These are phyloP conservation scores for Wilcoxina mikolae DNA, from an alignment of 495 filamentous ascomycete genomes.

Conservation along the genomic window DNA sequence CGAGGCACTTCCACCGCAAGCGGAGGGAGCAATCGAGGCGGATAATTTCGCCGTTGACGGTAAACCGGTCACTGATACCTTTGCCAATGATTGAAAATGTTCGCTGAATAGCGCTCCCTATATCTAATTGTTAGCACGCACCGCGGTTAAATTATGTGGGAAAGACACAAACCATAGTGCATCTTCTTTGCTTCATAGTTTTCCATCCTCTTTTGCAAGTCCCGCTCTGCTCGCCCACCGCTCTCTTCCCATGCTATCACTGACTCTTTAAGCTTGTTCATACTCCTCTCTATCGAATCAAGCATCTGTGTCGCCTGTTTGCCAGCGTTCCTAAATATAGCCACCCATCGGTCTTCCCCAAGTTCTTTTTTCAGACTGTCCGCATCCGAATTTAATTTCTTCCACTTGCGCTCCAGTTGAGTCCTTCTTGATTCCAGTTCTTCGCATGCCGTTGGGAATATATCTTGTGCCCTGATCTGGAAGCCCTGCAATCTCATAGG, in stretches of 20 bases:
- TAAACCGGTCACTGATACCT: constrained; percentile 76
- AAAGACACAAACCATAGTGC: constrained; percentile 47
- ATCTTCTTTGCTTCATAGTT: constrained; percentile 89
- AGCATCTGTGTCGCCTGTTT: constrained; percentile 87
- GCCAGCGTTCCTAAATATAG: constrained; percentile 87
- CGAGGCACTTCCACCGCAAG: constrained; percentile 58
- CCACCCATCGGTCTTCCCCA: constrained; percentile 86
- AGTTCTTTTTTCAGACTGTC: constrained; percentile 75
- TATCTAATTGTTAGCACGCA: constrained; percentile 2
- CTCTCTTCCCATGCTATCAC: constrained; percentile 26
- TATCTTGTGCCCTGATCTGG: constrained; percentile 51
- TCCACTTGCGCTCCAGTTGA: constrained; percentile 62
- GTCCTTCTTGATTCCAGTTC: constrained; percentile 61
- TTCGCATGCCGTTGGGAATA: constrained; percentile 79
- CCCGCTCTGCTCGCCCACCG: constrained; percentile 42
- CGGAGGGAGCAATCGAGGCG: constrained; percentile 70
- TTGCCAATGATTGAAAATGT: constrained; percentile 83
- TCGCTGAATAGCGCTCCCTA: constrained; percentile 72
- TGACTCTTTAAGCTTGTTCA: constrained; percentile 65
- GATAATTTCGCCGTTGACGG: constrained; percentile 87
- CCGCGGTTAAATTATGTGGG: neutral
- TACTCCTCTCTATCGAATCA: constrained; percentile 75
- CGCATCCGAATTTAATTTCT: constrained; percentile 70
- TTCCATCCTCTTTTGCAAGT: constrained; percentile 68
- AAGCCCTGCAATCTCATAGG: constrained; percentile 91